Percentiles rank a stretch among this genome's conserved stretches.
These are phyloP conservation scores for Taxillus chinensis DNA, from an alignment of 164 flowering plant genomes.

Conservation along the genomic window DNA sequence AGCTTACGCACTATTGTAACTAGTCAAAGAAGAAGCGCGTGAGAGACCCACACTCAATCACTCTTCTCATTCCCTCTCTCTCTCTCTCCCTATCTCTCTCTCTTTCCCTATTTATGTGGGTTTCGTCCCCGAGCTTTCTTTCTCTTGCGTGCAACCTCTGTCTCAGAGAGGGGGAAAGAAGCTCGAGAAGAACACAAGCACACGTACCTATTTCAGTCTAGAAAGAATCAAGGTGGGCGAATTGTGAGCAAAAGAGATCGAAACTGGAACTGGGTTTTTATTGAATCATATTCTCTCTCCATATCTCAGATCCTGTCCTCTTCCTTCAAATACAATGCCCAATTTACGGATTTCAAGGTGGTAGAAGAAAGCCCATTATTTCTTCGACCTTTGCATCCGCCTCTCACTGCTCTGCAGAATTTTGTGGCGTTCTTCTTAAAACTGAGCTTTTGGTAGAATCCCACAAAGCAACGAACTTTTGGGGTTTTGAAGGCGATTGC, in stretches of 20 bases:
- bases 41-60: too few relatives aligned
- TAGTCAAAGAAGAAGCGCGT: too few relatives aligned
- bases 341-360: not conserved
- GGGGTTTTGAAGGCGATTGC: not conserved
- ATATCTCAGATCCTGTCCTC: slow-evolving; percentile 13
- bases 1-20: too few relatives aligned
- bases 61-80: too few relatives aligned
- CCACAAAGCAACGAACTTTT: not conserved
- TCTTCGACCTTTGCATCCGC: not conserved
- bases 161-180: slow-evolving; percentile 1
- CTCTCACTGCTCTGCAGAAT: not conserved
- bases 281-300: not conserved
- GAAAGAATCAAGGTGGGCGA: too few relatives aligned
- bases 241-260: not conserved
- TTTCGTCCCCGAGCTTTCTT: not conserved
- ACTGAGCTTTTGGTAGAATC: slow-evolving; percentile 15
- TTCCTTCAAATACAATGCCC: not conserved
- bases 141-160: slow-evolving; percentile 17
- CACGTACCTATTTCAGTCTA: not conserved
- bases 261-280: not conserved
- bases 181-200: not conserved
- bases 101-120: slow-evolving; percentile 3
- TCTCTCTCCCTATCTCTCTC: not conserved
- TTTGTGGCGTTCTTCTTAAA: not conserved
- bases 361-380: not conserved